Evolutionary conservation across 257 asterid species (phyloP).

Genomic region (Nicotiana sylvestris): DNA sequence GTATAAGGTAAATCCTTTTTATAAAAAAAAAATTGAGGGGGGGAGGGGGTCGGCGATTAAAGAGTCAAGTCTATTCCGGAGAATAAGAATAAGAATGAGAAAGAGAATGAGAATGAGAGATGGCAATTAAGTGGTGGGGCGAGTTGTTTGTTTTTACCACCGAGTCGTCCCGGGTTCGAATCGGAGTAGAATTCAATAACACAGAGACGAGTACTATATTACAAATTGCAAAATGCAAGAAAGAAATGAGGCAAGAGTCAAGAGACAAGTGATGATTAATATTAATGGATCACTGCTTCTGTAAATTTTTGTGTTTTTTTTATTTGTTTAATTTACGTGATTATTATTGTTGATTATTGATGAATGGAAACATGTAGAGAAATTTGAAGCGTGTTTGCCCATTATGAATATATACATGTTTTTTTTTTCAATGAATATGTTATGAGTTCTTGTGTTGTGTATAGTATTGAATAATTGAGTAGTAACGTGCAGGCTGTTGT

Average conservation of each 20-base stretch:
- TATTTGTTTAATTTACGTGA: not conserved
- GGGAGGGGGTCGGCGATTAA: not conserved
- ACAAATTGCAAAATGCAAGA: not conserved
- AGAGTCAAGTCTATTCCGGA: not conserved
- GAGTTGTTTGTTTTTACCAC: slow-evolving; percentile 29
- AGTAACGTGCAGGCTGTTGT: slow-evolving; percentile 37
- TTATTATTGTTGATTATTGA: slow-evolving; percentile 1
- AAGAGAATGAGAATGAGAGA: slow-evolving; percentile 43
- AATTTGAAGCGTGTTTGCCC: slow-evolving; percentile 16
- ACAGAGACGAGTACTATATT: not conserved
- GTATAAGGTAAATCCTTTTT: not conserved
- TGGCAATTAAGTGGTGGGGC: slow-evolving; percentile 48
- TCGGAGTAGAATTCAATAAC: slow-evolving; percentile 19
- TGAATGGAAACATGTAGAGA: slow-evolving; percentile 27
- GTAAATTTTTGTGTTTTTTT: not conserved
- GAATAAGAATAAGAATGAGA: not conserved
- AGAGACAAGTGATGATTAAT: too few relatives aligned
- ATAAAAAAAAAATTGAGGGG: not conserved
- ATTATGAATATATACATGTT: not conserved
- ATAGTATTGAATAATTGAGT: slow-evolving; percentile 16
- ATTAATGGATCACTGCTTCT: not conserved
- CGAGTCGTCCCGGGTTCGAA: slow-evolving; percentile 57
- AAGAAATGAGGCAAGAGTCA: too few relatives aligned
- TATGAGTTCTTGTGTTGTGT: not conserved
- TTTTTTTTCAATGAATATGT: not conserved